Evolutionary conservation across 768 basidiomycete genomes (phyloP).

Genomic region (Agrocybe pediades): DNA sequence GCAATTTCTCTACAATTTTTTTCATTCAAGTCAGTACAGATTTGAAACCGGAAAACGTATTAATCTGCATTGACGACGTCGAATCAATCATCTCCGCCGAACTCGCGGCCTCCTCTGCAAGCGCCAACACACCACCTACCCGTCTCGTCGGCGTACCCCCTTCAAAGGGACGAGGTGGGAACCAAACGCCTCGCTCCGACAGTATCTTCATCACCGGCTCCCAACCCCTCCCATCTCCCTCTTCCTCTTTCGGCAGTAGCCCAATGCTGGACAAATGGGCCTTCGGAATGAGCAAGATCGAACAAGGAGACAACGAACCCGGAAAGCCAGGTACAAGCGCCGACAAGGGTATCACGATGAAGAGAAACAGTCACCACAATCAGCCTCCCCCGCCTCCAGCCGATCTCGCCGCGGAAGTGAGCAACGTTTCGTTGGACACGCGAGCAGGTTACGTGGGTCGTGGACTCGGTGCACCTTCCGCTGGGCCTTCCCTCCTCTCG

Average conservation of each 20-base stretch:
- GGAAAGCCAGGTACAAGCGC: conserved; percentile 20
- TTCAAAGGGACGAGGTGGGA: conserved; percentile 90
- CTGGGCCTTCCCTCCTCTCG: conserved; percentile 73
- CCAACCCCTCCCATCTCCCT: conserved; percentile 89
- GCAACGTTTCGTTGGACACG: conserved; percentile 41
- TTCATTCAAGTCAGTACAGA: conserved; percentile 44
- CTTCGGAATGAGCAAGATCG: conserved; percentile 93
- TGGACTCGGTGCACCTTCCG: conserved; percentile 11
- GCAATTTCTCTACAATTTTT: background rate
- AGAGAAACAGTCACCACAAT: conserved; percentile 7
- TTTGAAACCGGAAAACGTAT: conserved; percentile 96
- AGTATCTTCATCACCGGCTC: conserved; percentile 83
- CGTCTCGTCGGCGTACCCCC: conserved; percentile 93
- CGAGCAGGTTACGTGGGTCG: conserved; percentile 30
- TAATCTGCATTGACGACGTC: conserved; percentile 96
- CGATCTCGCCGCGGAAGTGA: conserved; percentile 38
- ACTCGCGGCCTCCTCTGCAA: conserved; percentile 50
- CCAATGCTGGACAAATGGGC: conserved; percentile 84
- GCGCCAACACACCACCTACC: conserved; percentile 50
- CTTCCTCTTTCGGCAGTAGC: conserved; percentile 67
- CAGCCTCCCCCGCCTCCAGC: background rate
- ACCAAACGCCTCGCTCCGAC: conserved; percentile 90
- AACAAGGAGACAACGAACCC: conserved; percentile 6
- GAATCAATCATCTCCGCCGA: conserved; percentile 90
- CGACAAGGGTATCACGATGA: conserved; percentile 19